A percentile compares a stretch with the other conserved stretches of the same genome.
Evolutionary conservation across 2,329 filamentous ascomycete genomes (phyloP).

Genomic region (Chrysoporthe deuterocubensis): DNA sequence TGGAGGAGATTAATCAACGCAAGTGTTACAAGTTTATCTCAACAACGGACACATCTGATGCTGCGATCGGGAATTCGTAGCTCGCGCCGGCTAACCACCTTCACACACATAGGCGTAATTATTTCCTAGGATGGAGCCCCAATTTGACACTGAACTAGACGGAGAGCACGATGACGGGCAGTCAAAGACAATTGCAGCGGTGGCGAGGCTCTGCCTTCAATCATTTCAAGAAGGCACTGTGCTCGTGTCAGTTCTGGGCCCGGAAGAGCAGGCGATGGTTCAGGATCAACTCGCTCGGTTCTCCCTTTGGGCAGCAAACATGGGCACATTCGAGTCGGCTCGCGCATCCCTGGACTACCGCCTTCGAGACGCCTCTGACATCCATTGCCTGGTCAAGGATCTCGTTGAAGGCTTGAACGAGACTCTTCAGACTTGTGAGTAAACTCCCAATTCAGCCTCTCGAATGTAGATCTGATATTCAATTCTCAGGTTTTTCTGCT

Average conservation of each 20-base stretch:
- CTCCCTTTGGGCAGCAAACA: background rate
- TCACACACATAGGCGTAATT: background rate
- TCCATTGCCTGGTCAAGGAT: background rate
- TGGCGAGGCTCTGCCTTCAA: background rate
- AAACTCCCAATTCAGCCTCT: no score
- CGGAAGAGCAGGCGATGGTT: background rate
- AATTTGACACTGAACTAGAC: background rate
- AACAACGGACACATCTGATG: no score
- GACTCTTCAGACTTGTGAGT: background rate
- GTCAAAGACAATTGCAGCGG: background rate
- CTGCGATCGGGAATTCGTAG: no score
- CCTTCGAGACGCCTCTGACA: background rate
- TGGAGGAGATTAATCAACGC: no score
- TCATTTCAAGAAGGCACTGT: background rate
- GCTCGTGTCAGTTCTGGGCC: background rate
- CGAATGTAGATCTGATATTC: background rate
- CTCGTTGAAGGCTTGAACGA: background rate
- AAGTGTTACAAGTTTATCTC: no score
- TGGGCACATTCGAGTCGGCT: background rate
- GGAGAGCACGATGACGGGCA: background rate
- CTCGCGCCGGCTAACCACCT: no score
- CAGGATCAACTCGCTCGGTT: background rate
- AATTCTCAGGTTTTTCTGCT: background rate
- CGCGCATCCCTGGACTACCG: background rate
- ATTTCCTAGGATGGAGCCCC: background rate